Percentiles rank a stretch among this genome's conserved stretches.
Conservation (phyloP, 75 land plant species). For the Chamaecyparis obtusa region DNA sequence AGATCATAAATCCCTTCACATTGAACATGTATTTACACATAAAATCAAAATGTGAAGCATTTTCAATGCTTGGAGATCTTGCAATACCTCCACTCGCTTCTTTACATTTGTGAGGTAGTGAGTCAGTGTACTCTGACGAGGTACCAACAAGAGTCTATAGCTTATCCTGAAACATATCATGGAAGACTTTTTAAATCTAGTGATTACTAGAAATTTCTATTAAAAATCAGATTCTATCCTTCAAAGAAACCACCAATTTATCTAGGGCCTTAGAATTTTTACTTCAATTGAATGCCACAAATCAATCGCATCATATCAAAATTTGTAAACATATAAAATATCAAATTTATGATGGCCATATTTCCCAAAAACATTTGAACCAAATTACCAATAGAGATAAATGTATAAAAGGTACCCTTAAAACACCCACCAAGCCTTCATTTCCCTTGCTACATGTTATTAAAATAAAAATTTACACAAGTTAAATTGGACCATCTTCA, state of each 20-base stretch:
- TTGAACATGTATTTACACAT: not conserved
- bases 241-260: not conserved
- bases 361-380: not conserved
- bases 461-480: no score
- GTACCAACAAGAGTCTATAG: slow-evolving; percentile 2
- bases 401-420: not conserved
- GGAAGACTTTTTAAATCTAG: not conserved
- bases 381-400: not conserved
- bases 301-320: not conserved
- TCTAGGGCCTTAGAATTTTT: not conserved
- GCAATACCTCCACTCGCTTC: slow-evolving; percentile 56
- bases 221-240: not conserved
- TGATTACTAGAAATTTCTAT: not conserved
- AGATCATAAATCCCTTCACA: not conserved
- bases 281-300: not conserved
- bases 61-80: slow-evolving; percentile 56
- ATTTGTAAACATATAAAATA: not conserved
- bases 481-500: not conserved
- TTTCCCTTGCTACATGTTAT: not conserved
- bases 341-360: not conserved
- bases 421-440: not conserved
- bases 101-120: slow-evolving; percentile 48
- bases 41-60: not conserved
- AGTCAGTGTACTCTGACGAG: slow-evolving; percentile 17
- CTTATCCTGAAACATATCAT: not conserved